phyloP scores from a whole-genome alignment of 2,329 filamentous ascomycete species.

The Aspergillus caelatus region DNA sequence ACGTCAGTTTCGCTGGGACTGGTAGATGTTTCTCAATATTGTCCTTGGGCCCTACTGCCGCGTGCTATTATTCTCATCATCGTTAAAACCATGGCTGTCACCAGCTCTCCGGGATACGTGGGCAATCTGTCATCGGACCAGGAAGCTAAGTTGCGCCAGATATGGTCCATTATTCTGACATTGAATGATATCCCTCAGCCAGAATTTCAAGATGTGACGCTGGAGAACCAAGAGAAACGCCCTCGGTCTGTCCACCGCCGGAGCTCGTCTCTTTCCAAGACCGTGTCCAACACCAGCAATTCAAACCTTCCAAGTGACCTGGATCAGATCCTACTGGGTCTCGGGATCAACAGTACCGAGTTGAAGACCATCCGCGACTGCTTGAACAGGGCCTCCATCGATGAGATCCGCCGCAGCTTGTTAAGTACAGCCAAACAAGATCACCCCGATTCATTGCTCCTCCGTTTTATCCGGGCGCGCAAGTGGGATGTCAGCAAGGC shows the following conservation, averaged over 20 bases:
- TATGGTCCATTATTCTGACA: neutral
- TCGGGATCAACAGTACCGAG: neutral
- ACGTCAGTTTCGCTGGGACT: neutral
- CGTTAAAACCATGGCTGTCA: neutral
- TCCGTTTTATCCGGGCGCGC: slow-evolving; percentile 71
- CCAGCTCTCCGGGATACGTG: neutral
- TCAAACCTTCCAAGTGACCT: neutral
- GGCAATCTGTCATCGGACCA: neutral
- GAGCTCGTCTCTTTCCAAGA: neutral
- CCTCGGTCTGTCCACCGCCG: neutral
- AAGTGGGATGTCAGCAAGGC: slow-evolving; percentile 95
- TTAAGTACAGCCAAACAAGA: neutral
- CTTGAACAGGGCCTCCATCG: neutral
- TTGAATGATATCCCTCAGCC: neutral
- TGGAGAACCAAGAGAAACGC: neutral
- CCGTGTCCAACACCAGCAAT: neutral
- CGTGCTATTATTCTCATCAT: neutral
- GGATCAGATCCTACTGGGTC: neutral
- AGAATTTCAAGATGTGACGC: neutral
- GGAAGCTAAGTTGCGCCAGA: neutral
- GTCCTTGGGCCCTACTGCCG: neutral
- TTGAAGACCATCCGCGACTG: neutral
- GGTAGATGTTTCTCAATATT: neutral
- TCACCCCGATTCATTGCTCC: neutral
- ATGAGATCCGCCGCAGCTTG: neutral